Conservation (phyloP, 495 filamentous ascomycete species). For the Penicillium cosmopolitanum region DNA sequence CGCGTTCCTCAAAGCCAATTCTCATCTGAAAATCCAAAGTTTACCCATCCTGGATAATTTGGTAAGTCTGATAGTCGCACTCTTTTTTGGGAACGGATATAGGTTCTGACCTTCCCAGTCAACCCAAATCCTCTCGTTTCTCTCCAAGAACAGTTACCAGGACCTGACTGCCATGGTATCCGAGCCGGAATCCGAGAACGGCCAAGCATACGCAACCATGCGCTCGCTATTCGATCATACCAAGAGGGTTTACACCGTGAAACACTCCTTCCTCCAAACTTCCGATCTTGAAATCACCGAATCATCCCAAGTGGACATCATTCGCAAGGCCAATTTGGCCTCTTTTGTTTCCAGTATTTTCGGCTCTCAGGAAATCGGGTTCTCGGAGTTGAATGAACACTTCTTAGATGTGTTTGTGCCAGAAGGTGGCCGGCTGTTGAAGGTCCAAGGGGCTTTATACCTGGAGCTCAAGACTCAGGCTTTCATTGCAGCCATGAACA, state of each 20-base stretch:
- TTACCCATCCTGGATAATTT: constrained; percentile 74
- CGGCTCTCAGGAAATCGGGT: constrained; percentile 79
- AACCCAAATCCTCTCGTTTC: constrained; percentile 68
- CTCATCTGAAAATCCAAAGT: constrained; percentile 67
- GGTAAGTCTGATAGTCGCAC: constrained; percentile 42
- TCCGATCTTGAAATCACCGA: constrained; percentile 73
- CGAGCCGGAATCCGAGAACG: constrained; percentile 71
- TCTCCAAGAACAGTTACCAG: constrained; percentile 68
- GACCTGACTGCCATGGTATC: constrained; percentile 78
- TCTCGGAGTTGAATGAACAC: constrained; percentile 80
- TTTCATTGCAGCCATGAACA: constrained; percentile 73
- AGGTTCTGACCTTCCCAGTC: constrained; percentile 51
- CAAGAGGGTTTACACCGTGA: constrained; percentile 74
- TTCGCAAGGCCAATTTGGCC: constrained; percentile 85
- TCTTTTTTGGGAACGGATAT: background rate
- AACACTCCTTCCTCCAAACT: constrained; percentile 70
- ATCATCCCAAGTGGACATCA: constrained; percentile 68
- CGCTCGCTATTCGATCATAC: constrained; percentile 81
- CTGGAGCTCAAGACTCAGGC: constrained; percentile 86
- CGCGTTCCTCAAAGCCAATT: constrained; percentile 56
- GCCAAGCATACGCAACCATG: constrained; percentile 79
- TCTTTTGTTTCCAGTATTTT: constrained; percentile 84
- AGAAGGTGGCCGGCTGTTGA: constrained; percentile 70
- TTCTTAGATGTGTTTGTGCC: constrained; percentile 86
- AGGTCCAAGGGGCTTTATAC: constrained; percentile 71